These are phyloP conservation scores for Thalassiosira hispida DNA, from an alignment of 352 stramenopile species.

Conservation along the genomic window DNA sequence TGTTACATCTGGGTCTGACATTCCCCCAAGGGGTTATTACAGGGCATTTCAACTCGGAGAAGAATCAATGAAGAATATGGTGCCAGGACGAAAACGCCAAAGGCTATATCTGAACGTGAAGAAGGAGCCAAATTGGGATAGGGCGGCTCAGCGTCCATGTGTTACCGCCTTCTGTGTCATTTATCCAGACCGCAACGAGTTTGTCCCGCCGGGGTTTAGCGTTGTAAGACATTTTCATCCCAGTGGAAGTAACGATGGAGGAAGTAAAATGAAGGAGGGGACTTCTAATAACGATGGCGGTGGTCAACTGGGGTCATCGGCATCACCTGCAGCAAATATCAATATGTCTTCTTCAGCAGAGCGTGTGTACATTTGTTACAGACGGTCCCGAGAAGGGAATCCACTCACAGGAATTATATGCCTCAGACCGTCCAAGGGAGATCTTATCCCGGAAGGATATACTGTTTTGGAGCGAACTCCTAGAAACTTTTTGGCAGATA, in stretches of 20 bases:
- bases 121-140: slow-evolving; percentile 84
- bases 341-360: slow-evolving; percentile 74
- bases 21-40: slow-evolving; percentile 78
- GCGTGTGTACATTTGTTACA: slow-evolving; percentile 85
- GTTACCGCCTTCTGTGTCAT: slow-evolving; percentile 81
- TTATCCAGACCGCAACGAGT: slow-evolving; percentile 83
- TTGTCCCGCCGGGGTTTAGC: slow-evolving; percentile 84
- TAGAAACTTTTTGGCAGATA: slow-evolving; percentile 81
- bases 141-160: slow-evolving; percentile 80
- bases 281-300: slow-evolving; percentile 15
- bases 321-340: slow-evolving; percentile 65
- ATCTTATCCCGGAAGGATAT: slow-evolving; percentile 85
- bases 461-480: slow-evolving; percentile 86
- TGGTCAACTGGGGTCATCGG: slow-evolving; percentile 24
- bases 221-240: slow-evolving; percentile 70
- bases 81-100: slow-evolving; percentile 37
- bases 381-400: slow-evolving; percentile 85
- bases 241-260: slow-evolving; percentile 11
- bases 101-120: slow-evolving; percentile 74
- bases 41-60: slow-evolving; percentile 70
- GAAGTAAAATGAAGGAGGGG: slow-evolving; percentile 25
- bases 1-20: slow-evolving; percentile 64
- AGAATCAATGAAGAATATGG: slow-evolving; percentile 54
- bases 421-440: slow-evolving; percentile 75
- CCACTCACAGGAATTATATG: slow-evolving; percentile 84